Evolutionary conservation across 108 stramenopile genomes (phyloP).

Genomic region (Cyclotella sp.): DNA sequence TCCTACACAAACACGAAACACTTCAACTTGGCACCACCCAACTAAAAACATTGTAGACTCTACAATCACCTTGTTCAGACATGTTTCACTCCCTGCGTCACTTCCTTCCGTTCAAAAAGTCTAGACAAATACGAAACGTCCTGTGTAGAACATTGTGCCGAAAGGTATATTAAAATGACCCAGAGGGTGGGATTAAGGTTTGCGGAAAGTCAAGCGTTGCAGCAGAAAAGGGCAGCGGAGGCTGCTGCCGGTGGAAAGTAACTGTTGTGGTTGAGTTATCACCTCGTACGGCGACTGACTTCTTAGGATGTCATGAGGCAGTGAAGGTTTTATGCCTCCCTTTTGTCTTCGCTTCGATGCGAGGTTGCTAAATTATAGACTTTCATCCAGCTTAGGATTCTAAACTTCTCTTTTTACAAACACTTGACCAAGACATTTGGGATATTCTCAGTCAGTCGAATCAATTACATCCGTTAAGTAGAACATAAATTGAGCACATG

Average conservation of each 20-base stretch:
- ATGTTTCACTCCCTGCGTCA: conserved; percentile 82
- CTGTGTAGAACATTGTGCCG: conserved; percentile 75
- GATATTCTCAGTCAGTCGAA: no score
- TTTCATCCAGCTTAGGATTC: no score
- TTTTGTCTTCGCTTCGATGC: no score
- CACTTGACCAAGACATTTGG: no score
- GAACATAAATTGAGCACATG: no score
- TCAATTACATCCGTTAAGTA: no score
- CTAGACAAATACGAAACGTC: conserved; percentile 78
- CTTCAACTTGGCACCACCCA: background rate
- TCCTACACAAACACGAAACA: no score
- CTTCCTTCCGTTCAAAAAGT: conserved; percentile 85
- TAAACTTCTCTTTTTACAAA: no score
- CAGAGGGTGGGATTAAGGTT: conserved; percentile 89
- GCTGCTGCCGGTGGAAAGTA: conserved; percentile 45
- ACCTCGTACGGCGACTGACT: no score
- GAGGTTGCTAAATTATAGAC: no score
- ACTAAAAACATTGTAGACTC: conserved; percentile 58
- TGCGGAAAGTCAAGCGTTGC: conserved; percentile 91
- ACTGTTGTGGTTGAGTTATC: background rate
- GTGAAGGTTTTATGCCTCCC: no score
- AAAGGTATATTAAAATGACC: conserved; percentile 88
- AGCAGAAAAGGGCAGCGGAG: conserved; percentile 81
- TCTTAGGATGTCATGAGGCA: no score
- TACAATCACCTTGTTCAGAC: conserved; percentile 86